A percentile compares a stretch with the other conserved stretches of the same genome.
Conservation (phyloP, 2,329 filamentous ascomycete genomes). For the Fusarium temperatum region DNA sequence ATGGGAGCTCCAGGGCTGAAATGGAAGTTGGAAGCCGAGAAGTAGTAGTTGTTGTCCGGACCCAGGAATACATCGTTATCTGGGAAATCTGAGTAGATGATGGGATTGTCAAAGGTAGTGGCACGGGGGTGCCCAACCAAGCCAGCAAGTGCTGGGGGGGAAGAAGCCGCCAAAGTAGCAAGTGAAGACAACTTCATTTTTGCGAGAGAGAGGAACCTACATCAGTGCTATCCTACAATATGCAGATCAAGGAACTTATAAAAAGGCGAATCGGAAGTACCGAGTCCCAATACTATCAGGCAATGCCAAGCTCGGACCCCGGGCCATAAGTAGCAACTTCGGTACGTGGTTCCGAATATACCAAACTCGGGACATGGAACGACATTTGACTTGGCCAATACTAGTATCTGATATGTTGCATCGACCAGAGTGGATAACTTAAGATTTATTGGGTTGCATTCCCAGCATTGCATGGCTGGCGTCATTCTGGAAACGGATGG, state of each 20-base stretch:
- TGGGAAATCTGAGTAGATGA: slow-evolving; percentile 65
- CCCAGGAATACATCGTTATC: slow-evolving; percentile 64
- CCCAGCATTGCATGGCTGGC: not conserved
- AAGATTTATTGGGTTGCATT: not conserved
- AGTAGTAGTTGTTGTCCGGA: slow-evolving; percentile 61
- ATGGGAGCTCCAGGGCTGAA: slow-evolving; percentile 66
- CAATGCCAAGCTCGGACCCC: not conserved
- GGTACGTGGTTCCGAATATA: not conserved
- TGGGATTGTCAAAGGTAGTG: slow-evolving; percentile 51
- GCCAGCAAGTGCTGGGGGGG: not conserved
- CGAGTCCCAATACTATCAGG: not conserved
- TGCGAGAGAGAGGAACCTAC: accelerated
- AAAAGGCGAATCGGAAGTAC: not conserved
- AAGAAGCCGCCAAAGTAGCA: not conserved
- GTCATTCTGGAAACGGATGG: not conserved
- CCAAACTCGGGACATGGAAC: not conserved
- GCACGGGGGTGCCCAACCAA: not conserved
- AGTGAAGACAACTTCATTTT: not conserved
- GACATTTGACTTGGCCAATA: not conserved
- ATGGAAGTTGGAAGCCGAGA: slow-evolving; percentile 64
- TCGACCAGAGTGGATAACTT: not conserved
- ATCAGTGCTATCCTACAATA: accelerated
- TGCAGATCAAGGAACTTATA: not conserved
- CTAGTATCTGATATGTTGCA: not conserved
- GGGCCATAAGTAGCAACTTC: slow-evolving; percentile 15